Base-by-base conservation (phyloP, 1,284 basidiomycete species). In the Puccinia polysora region DNA sequence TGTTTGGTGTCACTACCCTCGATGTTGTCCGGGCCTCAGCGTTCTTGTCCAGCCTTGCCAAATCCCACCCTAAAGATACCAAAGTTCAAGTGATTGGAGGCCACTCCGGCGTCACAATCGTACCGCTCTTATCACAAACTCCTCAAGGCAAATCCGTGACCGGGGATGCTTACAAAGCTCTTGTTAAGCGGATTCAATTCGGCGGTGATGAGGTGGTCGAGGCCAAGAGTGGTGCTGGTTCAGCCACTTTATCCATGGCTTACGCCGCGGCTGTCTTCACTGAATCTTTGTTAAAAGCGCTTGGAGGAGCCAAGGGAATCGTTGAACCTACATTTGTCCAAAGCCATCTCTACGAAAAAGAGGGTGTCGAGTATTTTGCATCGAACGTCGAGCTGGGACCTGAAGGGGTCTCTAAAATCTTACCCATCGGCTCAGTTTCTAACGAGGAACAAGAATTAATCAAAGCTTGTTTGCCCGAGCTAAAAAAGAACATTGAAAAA, bases 1-100 rank as follows among this genome's bases (percentile, higher is more conserved):
- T 98, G 75, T 97, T 97, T 80, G 96, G 95, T 85, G 92, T 97
- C 64, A 97, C 96, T 74, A 97, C 96, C 43, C 86, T 99, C 75
- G 95, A 99, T 81, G 93, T 97, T 75, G 91, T 97, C 77, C 93
- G 96, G 78, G 88, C 96, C 34, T 93, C 92, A 18, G 94, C 92
- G 71, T 98, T 98, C 81, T 88, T 96, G 65, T 84, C 92, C 34
- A 90, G 93, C 81, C 84, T 89, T 75, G 82, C 87, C 69, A 87
- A 86, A 63, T 84, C 87, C 77, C 82, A 77, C 79, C 83, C 81
- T 79, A 77, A 87, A 75, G 80, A 81, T 77, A 85, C 91, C 36
- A 25, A 52, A 38, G 70, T 20, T 55, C 73, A 50, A 71, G 74
- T 56, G 74, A 77, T 73, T 52, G 49, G 52, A 34, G 52, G 53